Percentiles rank a stretch among this genome's conserved stretches.
Conservation (phyloP, 345 rosid genomes). For the Pistacia integerrima region DNA sequence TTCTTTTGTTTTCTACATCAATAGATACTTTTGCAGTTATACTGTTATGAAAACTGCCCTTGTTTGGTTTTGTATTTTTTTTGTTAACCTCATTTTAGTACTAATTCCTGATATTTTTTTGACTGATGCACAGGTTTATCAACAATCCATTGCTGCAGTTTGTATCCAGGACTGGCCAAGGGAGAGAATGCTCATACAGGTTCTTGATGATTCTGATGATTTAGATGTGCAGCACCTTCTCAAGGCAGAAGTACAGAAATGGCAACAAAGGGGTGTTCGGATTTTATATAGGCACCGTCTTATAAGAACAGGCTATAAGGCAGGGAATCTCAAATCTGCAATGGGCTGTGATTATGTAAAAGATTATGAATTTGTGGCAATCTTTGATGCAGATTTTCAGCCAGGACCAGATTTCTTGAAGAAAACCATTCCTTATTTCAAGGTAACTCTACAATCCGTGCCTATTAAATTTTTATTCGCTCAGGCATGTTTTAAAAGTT, state of each 20-base stretch:
- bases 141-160: slow-evolving; percentile 78
- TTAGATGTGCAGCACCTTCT: slow-evolving; percentile 72
- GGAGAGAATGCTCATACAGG: slow-evolving; percentile 85
- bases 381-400: slow-evolving; percentile 93
- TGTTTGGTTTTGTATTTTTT: not conserved
- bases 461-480: not conserved
- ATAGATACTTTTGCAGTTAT: not conserved
- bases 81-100: not conserved
- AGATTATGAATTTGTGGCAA: slow-evolving; percentile 82
- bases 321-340: slow-evolving; percentile 94
- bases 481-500: slow-evolving; percentile 1
- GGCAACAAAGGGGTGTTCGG: slow-evolving; percentile 85
- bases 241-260: slow-evolving; percentile 84
- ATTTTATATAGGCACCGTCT: slow-evolving; percentile 85
- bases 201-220: slow-evolving; percentile 88
- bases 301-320: slow-evolving; percentile 85
- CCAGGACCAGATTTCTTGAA: slow-evolving; percentile 85
- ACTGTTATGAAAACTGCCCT: not conserved
- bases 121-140: slow-evolving; percentile 60
- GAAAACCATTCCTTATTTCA: slow-evolving; percentile 78
- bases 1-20: not conserved
- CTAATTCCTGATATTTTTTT: too few relatives aligned
- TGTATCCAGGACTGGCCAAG: slow-evolving; percentile 89
- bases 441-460: slow-evolving; percentile 42
- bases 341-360: slow-evolving; percentile 85